Evolutionary conservation across 2,329 filamentous ascomycete species (phyloP), one percentile per base, ranked within the genome.

Genomic region (Blumeriella jaapii): DNA sequence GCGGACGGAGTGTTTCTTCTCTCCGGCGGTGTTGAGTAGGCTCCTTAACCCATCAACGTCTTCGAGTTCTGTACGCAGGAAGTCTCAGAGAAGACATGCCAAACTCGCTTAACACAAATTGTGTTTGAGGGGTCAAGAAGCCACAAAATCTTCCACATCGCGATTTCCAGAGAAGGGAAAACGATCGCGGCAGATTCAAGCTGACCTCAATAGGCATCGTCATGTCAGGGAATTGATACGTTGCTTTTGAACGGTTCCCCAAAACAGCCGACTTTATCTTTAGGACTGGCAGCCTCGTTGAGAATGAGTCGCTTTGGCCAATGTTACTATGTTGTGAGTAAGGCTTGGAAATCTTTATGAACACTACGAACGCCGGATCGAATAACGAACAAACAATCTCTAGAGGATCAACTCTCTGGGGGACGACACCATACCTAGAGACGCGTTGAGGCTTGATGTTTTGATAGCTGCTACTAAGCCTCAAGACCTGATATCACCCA

Each of bases 61-160:
- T 31, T 32, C 23, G 28, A 23, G 29, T 39, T 31, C 38, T 38
- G 34, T 41, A 34, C 33, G 41, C 41, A 49, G 42, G 43, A 48
- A 43, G 42, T 51, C 18, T 28, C 29, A 28, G 30, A 24, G 35
- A n/a, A n/a, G 35, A 24, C 48, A 47, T 24, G 34, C 44, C 55
- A 61, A 61, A 61, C 59, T 60, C 59, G 56, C 56, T 60, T 60
- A 38, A 45, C 44, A 53, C 51, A 55, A 56, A 58, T 42, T 42
- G 45, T 52, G 57, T 58, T 59, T 58, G 49, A 55, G 41, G n/a
- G n/a, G n/a, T n/a, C n/a, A n/a, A n/a, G n/a, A n/a, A n/a, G n/a
- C 34, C 38, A 29, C 13, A 8, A 17, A 24, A 9, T 20, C 34
- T 24, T 19, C 32, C 7, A 14, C 14, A n/a, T n/a, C n/a, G n/a